Percentiles rank a stretch among this genome's conserved stretches.
These are phyloP conservation scores for Leucoagaricus sp. DNA, from an alignment of 1,284 basidiomycete genomes.

Conservation along the genomic window DNA sequence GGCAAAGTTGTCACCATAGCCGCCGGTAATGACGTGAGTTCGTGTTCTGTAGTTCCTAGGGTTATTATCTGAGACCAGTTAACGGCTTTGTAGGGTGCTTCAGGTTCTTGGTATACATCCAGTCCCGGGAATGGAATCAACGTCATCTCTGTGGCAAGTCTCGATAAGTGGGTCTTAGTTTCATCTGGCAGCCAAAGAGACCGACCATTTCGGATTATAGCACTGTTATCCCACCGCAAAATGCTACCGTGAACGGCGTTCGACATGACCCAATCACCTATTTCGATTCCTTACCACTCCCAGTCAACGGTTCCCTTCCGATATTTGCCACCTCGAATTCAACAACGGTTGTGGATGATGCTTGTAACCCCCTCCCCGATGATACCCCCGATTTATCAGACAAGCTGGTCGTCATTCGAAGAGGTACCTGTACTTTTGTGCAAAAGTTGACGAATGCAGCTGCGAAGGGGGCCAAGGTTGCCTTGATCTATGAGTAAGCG, in stretches of 20 bases:
- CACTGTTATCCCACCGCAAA: constrained; percentile 42
- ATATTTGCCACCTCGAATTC: constrained; percentile 47
- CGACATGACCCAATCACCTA: constrained; percentile 44
- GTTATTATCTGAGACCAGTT: background rate
- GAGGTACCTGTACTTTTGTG: constrained; percentile 54
- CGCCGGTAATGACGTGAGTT: constrained; percentile 34
- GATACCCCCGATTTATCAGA: constrained; percentile 51
- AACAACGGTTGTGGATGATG: constrained; percentile 47
- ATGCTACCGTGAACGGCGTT: constrained; percentile 41
- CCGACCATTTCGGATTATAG: constrained; percentile 21
- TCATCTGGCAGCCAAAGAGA: too few species aligned
- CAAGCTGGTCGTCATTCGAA: constrained; percentile 49
- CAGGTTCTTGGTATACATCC: constrained; percentile 50
- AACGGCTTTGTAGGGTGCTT: constrained; percentile 31
- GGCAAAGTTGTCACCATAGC: constrained; percentile 59
- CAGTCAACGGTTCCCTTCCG: constrained; percentile 37
- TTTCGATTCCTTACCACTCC: constrained; percentile 39
- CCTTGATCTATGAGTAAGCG: constrained; percentile 55
- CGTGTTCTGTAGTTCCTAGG: background rate
- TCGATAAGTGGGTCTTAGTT: constrained; percentile 42
- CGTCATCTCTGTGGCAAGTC: constrained; percentile 48
- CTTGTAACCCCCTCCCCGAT: constrained; percentile 53
- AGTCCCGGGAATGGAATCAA: constrained; percentile 51
- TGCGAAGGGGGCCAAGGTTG: constrained; percentile 48
- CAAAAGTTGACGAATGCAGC: constrained; percentile 49